phyloP scores from a whole-genome alignment of 306 rosid species.

The Cucumis hystrix region DNA sequence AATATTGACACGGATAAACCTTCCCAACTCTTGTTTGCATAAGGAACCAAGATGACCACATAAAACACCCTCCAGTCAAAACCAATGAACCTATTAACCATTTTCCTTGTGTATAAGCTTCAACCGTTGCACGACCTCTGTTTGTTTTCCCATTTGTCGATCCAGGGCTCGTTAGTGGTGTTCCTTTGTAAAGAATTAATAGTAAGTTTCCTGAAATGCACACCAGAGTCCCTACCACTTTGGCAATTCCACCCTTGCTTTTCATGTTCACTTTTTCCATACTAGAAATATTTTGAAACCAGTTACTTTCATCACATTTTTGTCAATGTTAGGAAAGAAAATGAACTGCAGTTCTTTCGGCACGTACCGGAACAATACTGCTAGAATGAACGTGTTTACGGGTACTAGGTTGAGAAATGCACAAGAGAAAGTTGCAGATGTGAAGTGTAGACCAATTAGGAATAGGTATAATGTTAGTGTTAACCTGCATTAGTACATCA shows the following conservation, averaged over 20 bases:
- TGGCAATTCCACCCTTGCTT: conserved; percentile 53
- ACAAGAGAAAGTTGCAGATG: conserved; percentile 69
- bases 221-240: conserved; percentile 40
- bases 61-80: conserved; percentile 35
- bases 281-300: conserved; percentile 22
- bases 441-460: conserved; percentile 66
- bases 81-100: conserved; percentile 56
- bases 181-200: conserved; percentile 59
- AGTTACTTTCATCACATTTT: background rate
- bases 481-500: conserved; percentile 27
- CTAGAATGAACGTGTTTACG: conserved; percentile 58
- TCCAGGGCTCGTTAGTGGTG: conserved; percentile 25
- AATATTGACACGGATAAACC: conserved; percentile 55
- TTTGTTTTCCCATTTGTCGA: conserved; percentile 6
- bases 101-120: conserved; percentile 19
- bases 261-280: conserved; percentile 55
- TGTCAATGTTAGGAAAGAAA: background rate
- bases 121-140: background rate
- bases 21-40: conserved; percentile 59
- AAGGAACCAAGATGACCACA: conserved; percentile 93
- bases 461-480: conserved; percentile 50
- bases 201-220: conserved; percentile 55
- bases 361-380: conserved; percentile 68
- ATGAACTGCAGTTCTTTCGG: background rate
- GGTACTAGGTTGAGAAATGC: conserved; percentile 88